These are phyloP conservation scores for Aphanoascus verrucosus DNA, from an alignment of 2,329 filamentous ascomycete species.

Conservation along the genomic window DNA sequence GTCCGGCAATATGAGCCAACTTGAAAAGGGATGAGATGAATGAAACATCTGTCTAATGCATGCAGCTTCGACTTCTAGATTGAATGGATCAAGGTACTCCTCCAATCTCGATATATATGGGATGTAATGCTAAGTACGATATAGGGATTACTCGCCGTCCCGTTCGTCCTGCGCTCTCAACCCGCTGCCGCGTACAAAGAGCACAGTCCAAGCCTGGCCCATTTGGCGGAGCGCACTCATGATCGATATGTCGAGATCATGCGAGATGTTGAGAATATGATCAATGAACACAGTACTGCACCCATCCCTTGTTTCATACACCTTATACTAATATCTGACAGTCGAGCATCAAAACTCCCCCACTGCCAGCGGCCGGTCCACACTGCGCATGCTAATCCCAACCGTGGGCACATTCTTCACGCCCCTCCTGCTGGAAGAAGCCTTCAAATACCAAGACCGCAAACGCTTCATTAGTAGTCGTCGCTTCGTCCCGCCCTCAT, in stretches of 20 bases:
- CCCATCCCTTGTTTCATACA: not conserved
- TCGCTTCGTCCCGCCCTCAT: slow-evolving; percentile 87
- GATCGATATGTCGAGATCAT: slow-evolving; percentile 90
- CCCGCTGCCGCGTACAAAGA: slow-evolving; percentile 75
- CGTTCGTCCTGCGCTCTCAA: slow-evolving; percentile 92
- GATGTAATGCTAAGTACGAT: slow-evolving; percentile 2
- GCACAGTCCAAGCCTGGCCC: slow-evolving; percentile 50
- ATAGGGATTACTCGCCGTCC: slow-evolving; percentile 70
- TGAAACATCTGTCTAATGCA: not conserved
- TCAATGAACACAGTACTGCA: slow-evolving; percentile 76
- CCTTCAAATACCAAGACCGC: slow-evolving; percentile 81
- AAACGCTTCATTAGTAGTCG: slow-evolving; percentile 79
- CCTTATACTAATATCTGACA: slow-evolving; percentile 31
- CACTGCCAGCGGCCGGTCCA: slow-evolving; percentile 59
- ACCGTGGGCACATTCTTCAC: slow-evolving; percentile 93
- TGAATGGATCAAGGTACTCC: slow-evolving; percentile 77
- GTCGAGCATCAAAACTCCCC: slow-evolving; percentile 59
- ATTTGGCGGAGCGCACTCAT: slow-evolving; percentile 71
- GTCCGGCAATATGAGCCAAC: slow-evolving; percentile 13
- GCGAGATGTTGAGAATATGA: slow-evolving; percentile 80
- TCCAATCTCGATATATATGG: too few relatives aligned
- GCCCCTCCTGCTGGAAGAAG: slow-evolving; percentile 70
- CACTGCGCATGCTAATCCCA: slow-evolving; percentile 83
- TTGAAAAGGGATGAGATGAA: not conserved
- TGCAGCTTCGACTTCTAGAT: slow-evolving; percentile 32